These are phyloP conservation scores for Solanum chiquidenum DNA, from an alignment of 257 asterid genomes.

Conservation along the genomic window DNA sequence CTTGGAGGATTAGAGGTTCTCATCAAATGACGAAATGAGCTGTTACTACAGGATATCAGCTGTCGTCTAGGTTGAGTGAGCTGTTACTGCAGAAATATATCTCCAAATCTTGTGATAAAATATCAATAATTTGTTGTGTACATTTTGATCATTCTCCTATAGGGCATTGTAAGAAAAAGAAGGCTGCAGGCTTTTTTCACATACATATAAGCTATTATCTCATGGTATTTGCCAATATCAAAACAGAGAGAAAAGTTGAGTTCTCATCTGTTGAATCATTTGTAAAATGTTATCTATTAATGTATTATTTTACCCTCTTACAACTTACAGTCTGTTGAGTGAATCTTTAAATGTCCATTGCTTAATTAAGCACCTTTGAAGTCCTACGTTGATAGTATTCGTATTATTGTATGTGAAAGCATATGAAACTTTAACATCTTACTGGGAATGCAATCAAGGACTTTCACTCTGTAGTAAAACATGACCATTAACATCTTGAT, in stretches of 20 bases:
- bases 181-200: background rate
- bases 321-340: background rate
- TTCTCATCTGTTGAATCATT: background rate
- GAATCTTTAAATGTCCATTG: background rate
- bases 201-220: background rate
- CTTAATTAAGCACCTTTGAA: background rate
- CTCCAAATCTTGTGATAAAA: background rate
- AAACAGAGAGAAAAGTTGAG: background rate
- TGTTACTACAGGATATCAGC: background rate
- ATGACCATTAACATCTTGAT: background rate
- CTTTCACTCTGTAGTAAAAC: background rate
- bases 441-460: background rate
- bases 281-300: background rate
- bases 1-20: background rate
- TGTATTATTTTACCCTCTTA: background rate
- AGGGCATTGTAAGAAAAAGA: background rate
- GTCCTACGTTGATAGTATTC: no score
- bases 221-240: background rate
- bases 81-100: background rate
- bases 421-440: background rate
- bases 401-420: background rate
- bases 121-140: background rate
- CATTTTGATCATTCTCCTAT: background rate
- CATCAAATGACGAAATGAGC: background rate
- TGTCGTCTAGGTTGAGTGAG: background rate